phyloP scores from a whole-genome alignment of 2,329 filamentous ascomycete genomes.

The Venturia nashicola region DNA sequence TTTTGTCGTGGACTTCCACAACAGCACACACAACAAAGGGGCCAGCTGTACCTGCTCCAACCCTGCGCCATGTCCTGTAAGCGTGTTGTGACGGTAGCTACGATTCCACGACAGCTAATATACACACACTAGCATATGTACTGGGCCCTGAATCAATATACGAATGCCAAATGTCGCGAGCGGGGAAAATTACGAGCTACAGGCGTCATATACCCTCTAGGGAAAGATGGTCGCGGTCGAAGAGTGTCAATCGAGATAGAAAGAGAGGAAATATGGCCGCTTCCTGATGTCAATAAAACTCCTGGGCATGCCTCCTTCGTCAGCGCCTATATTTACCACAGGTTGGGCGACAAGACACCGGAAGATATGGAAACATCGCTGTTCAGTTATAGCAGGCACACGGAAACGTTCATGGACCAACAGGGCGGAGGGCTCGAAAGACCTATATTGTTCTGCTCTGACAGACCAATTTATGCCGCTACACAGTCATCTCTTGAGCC shows the following conservation, averaged over 20 bases:
- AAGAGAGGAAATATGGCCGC: not conserved
- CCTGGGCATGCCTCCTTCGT: not conserved
- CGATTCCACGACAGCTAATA: not conserved
- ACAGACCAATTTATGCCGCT: not conserved
- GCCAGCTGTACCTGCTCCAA: not conserved
- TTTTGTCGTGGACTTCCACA: not conserved
- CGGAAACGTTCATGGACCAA: not conserved
- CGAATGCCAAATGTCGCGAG: not conserved
- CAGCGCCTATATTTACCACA: not conserved
- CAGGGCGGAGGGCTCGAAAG: not conserved
- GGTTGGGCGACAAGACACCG: not conserved
- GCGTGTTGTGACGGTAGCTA: not conserved
- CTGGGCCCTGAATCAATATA: not conserved
- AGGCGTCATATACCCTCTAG: not conserved
- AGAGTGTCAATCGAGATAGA: not conserved
- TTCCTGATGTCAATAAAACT: not conserved
- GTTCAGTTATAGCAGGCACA: not conserved
- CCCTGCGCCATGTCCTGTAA: not conserved
- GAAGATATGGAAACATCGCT: not conserved
- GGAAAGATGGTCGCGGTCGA: not conserved
- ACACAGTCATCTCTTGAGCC: not conserved
- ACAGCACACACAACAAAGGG: not conserved
- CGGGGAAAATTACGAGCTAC: not conserved
- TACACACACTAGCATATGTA: not conserved
- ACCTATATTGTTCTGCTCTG: not conserved